Evolutionary conservation across 768 basidiomycete species (phyloP).

Genomic region (Suillus discolor): DNA sequence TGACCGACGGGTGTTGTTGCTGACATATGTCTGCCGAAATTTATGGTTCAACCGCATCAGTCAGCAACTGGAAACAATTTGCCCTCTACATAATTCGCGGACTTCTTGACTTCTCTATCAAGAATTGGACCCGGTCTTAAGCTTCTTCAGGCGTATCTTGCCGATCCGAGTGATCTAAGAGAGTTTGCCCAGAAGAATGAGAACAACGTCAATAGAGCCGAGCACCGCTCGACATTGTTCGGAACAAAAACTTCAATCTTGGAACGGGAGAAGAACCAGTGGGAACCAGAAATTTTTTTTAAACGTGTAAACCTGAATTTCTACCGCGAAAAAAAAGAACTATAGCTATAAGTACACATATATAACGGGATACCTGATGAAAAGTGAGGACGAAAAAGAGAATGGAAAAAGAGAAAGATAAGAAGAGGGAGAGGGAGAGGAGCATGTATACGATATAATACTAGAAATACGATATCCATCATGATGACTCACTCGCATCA

Average conservation of each 20-base stretch:
- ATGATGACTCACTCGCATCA: background rate
- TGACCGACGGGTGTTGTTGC: background rate
- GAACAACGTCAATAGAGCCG: background rate
- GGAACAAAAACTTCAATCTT: background rate
- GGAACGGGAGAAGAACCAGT: background rate
- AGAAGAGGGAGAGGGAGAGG: constrained; percentile 14
- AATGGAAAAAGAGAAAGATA: constrained; percentile 9
- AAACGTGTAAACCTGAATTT: background rate
- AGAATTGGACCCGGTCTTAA: background rate
- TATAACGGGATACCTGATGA: constrained; percentile 4
- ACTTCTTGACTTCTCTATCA: background rate
- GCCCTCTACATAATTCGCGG: background rate
- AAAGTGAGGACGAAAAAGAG: background rate
- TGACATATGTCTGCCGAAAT: background rate
- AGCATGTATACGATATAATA: constrained; percentile 3
- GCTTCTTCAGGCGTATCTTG: constrained; percentile 4
- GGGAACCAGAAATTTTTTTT: background rate
- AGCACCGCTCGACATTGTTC: background rate
- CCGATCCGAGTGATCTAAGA: background rate
- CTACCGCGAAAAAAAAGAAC: background rate
- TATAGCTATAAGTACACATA: constrained; percentile 31
- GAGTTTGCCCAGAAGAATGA: background rate
- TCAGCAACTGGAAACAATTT: background rate
- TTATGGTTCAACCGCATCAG: background rate
- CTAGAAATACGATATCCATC: constrained; percentile 7